Conservation (phyloP, 169 alveolate species). For the Cryptosporidium sp. region DNA sequence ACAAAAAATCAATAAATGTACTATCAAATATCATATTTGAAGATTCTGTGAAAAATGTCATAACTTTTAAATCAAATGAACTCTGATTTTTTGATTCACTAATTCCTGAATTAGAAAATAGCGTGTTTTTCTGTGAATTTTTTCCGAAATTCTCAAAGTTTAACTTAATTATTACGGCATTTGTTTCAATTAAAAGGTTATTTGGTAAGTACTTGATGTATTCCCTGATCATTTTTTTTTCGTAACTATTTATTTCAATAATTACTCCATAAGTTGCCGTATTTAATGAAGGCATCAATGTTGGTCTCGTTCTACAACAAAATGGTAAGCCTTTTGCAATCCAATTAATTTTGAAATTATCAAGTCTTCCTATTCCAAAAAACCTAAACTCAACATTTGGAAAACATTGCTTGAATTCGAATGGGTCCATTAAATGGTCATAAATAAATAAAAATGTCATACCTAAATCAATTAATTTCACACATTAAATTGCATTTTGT, state of each 20-base stretch:
- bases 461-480: not conserved
- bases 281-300: not conserved
- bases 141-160: not conserved
- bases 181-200: slow-evolving; percentile 13
- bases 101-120: not conserved
- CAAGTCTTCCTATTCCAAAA: slow-evolving; percentile 34
- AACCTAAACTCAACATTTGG: slow-evolving; percentile 27
- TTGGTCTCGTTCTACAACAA: slow-evolving; percentile 68
- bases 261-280: slow-evolving; percentile 29
- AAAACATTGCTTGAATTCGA: slow-evolving; percentile 29
- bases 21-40: slow-evolving; percentile 36
- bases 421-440: slow-evolving; percentile 69
- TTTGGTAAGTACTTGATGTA: slow-evolving; percentile 11
- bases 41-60: slow-evolving; percentile 27
- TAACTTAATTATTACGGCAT: not conserved
- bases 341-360: slow-evolving; percentile 39
- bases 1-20: not conserved
- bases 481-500: not conserved
- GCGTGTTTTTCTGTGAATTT: not conserved
- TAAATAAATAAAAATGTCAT: slow-evolving; percentile 46
- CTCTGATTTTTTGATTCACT: not conserved
- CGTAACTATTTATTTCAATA: slow-evolving; percentile 1
- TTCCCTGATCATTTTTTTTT: not conserved
- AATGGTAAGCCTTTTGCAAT: slow-evolving; percentile 55
- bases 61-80: not conserved